Conservation (phyloP, 805 yeast species). For the Candida khao-thaluensis region DNA sequence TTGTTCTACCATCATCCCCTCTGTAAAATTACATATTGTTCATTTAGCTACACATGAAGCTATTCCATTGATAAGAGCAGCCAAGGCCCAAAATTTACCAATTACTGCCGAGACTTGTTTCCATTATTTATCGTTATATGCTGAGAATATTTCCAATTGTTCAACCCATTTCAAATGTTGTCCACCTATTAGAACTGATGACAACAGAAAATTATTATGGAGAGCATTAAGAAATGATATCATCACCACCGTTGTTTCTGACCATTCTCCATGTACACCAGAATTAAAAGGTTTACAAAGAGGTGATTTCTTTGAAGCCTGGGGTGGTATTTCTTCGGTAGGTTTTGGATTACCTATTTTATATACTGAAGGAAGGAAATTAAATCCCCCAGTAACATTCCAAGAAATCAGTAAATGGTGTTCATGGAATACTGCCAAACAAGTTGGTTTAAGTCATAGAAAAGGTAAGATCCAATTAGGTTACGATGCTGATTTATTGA, state of each 20-base stretch:
- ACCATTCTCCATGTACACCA: slow-evolving; percentile 96
- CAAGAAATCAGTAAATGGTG: slow-evolving; percentile 78
- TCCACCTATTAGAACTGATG: slow-evolving; percentile 84
- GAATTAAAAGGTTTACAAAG: slow-evolving; percentile 75
- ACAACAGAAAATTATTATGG: slow-evolving; percentile 76
- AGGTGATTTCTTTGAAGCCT: slow-evolving; percentile 88
- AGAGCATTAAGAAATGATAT: slow-evolving; percentile 62
- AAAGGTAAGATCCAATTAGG: slow-evolving; percentile 78
- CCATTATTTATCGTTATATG: slow-evolving; percentile 77
- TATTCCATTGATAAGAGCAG: slow-evolving; percentile 66
- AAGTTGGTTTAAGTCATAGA: slow-evolving; percentile 68
- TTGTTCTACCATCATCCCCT: slow-evolving; percentile 57
- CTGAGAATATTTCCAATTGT: slow-evolving; percentile 75
- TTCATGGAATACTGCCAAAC: slow-evolving; percentile 76
- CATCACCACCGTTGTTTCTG: slow-evolving; percentile 86
- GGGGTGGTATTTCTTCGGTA: slow-evolving; percentile 96
- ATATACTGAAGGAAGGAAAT: slow-evolving; percentile 66
- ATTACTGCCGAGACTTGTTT: slow-evolving; percentile 91
- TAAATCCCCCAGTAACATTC: slow-evolving; percentile 50
- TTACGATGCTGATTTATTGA: slow-evolving; percentile 82
- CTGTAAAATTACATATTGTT: slow-evolving; percentile 78
- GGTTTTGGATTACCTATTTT: slow-evolving; percentile 86
- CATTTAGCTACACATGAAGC: slow-evolving; percentile 88
- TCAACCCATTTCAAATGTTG: slow-evolving; percentile 90
- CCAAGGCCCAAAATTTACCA: slow-evolving; percentile 58